These are phyloP conservation scores for Cadophora gregata DNA, from an alignment of 2,329 filamentous ascomycete genomes.

Conservation along the genomic window DNA sequence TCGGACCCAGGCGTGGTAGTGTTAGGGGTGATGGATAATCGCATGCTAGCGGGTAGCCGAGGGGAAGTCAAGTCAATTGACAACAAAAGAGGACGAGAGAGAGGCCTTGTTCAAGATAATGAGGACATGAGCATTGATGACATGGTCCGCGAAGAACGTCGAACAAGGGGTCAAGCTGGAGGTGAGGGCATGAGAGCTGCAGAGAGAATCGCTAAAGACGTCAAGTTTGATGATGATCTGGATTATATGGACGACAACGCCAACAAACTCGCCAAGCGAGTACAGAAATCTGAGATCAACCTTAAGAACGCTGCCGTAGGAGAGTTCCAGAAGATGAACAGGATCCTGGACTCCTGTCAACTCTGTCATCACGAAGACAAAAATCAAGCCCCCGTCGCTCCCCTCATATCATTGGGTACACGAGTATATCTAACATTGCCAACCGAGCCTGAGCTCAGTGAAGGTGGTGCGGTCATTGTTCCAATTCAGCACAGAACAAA, in stretches of 20 bases:
- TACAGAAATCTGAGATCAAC: constrained; percentile 86
- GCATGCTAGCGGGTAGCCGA: constrained; percentile 77
- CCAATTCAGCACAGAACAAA: constrained; percentile 88
- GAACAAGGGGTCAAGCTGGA: constrained; percentile 77
- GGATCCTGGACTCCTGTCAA: constrained; percentile 83
- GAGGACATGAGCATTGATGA: constrained; percentile 96
- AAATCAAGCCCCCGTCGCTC: constrained; percentile 76
- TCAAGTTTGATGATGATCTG: constrained; percentile 87
- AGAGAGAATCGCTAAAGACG: constrained; percentile 92
- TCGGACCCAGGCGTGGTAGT: constrained; percentile 73
- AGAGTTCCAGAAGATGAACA: constrained; percentile 90
- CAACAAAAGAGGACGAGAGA: constrained; percentile 82
- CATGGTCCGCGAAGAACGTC: constrained; percentile 93
- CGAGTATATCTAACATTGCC: constrained; percentile 87
- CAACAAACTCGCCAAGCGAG: constrained; percentile 81
- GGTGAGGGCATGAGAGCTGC: constrained; percentile 85
- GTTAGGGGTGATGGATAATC: constrained; percentile 86
- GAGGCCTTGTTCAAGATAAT: constrained; percentile 86
- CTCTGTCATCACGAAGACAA: constrained; percentile 93
- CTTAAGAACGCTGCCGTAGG: constrained; percentile 85
- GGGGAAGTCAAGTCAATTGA: constrained; percentile 78
- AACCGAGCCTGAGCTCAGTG: constrained; percentile 84
- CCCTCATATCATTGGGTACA: constrained; percentile 84
- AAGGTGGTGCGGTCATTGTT: constrained; percentile 85
- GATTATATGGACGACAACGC: constrained; percentile 99